Percentiles rank a stretch among this genome's conserved stretches.
phyloP scores from a whole-genome alignment of 495 filamentous ascomycete species.

The Aspergillus conjunctus region DNA sequence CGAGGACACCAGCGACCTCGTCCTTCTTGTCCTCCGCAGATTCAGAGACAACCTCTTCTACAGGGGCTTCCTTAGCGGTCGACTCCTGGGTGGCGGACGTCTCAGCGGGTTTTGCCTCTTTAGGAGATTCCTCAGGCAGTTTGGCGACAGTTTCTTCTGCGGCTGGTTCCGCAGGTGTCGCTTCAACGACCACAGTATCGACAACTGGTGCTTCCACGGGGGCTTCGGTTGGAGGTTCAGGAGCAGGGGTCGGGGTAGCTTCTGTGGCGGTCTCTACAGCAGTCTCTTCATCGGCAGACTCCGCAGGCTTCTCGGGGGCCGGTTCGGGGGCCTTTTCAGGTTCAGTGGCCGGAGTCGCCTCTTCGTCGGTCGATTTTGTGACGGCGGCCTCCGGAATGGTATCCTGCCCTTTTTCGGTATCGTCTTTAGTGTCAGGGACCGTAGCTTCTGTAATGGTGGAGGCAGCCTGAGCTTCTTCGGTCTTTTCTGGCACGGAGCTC shows the following conservation, averaged over 20 bases:
- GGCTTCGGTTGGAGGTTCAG: neutral
- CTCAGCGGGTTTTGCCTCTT: slow-evolving; percentile 7
- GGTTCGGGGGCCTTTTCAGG: slow-evolving; percentile 21
- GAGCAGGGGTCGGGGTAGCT: neutral
- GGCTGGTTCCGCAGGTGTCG: slow-evolving; percentile 8
- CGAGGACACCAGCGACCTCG: neutral
- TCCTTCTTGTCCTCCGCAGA: slow-evolving; percentile 8
- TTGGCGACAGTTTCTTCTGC: slow-evolving; percentile 18
- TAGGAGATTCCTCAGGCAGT: neutral
- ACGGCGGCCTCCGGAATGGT: neutral
- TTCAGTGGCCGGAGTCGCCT: slow-evolving; percentile 8
- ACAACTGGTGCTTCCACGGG: slow-evolving; percentile 18
- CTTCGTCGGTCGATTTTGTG: neutral
- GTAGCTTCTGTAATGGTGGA: neutral
- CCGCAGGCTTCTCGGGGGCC: slow-evolving; percentile 13
- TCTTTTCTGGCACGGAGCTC: slow-evolving; percentile 7
- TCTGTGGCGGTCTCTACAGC: slow-evolving; percentile 8
- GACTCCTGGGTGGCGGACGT: too few species aligned
- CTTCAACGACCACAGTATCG: slow-evolving; percentile 15
- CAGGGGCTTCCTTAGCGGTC: slow-evolving; percentile 19
- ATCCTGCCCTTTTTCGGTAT: slow-evolving; percentile 4
- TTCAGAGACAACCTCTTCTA: slow-evolving; percentile 19
- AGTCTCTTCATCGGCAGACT: slow-evolving; percentile 15
- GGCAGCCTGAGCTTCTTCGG: slow-evolving; percentile 11
- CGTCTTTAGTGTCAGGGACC: neutral